These are phyloP conservation scores for Helotiales sp. DNA, from an alignment of 2,329 filamentous ascomycete species.

Conservation along the genomic window DNA sequence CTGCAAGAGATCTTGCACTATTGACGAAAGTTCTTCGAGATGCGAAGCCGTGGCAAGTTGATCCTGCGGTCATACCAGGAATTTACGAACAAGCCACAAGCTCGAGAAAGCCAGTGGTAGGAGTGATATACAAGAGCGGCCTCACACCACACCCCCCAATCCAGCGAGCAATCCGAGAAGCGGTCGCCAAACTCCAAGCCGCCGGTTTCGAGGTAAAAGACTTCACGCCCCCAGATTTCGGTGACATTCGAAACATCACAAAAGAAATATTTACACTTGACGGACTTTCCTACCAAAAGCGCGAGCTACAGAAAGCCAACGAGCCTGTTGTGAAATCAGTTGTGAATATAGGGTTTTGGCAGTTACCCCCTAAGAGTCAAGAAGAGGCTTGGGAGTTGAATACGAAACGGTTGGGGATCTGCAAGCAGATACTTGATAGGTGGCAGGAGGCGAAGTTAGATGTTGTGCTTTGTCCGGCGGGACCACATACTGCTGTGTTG, in stretches of 20 bases:
- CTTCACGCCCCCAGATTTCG: slow-evolving; percentile 35
- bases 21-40: slow-evolving; percentile 74
- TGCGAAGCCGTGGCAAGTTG: slow-evolving; percentile 73
- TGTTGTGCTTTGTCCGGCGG: slow-evolving; percentile 33
- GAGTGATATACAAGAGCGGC: slow-evolving; percentile 33
- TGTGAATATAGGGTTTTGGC: slow-evolving; percentile 38
- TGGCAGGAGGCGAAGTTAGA: slow-evolving; percentile 37
- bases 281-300: slow-evolving; percentile 37
- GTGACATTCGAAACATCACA: slow-evolving; percentile 34
- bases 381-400: slow-evolving; percentile 39
- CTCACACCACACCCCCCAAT: slow-evolving; percentile 36
- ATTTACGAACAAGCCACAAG: slow-evolving; percentile 21
- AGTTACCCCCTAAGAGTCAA: slow-evolving; percentile 33
- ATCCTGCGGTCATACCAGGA: slow-evolving; percentile 31
- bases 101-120: slow-evolving; percentile 32
- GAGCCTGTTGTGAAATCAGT: slow-evolving; percentile 38
- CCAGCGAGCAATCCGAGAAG: slow-evolving; percentile 32
- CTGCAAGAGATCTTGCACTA: slow-evolving; percentile 76
- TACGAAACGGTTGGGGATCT: slow-evolving; percentile 34
- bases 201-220: slow-evolving; percentile 35
- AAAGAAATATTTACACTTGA: slow-evolving; percentile 39
- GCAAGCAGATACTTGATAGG: slow-evolving; percentile 39
- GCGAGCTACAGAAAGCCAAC: slow-evolving; percentile 33
- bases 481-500: slow-evolving; percentile 35
- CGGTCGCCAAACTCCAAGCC: slow-evolving; percentile 28